A percentile compares a stretch with the other conserved stretches of the same genome.
Evolutionary conservation across 176 grass and related monocot genomes (phyloP).

Genomic region (Otatea glauca): DNA sequence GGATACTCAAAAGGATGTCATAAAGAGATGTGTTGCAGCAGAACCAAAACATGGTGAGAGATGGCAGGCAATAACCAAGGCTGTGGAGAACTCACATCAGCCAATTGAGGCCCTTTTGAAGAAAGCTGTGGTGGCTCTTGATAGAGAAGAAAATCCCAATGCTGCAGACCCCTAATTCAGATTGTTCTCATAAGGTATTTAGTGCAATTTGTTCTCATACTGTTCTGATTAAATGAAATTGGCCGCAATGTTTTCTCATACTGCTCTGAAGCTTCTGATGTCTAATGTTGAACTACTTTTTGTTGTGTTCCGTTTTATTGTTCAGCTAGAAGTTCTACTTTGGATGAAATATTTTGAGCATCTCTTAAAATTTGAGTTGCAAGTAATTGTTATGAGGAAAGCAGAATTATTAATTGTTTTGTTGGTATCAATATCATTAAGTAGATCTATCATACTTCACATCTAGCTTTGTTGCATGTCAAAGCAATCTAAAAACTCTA

Average conservation of each 20-base stretch:
- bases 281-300: background rate
- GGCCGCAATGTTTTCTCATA: background rate
- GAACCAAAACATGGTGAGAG: conserved; percentile 88
- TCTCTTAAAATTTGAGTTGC: background rate
- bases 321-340: conserved; percentile 13
- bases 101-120: conserved; percentile 73
- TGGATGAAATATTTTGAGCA: background rate
- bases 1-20: conserved; percentile 77
- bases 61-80: conserved; percentile 86
- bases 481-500: background rate
- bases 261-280: background rate
- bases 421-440: conserved; percentile 2
- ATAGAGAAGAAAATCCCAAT: conserved; percentile 73
- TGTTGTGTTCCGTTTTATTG: background rate
- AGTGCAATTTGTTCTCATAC: background rate
- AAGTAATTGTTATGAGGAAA: background rate
- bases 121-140: conserved; percentile 71
- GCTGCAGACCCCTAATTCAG: conserved; percentile 39
- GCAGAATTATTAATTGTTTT: background rate
- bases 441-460: background rate
- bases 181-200: conserved; percentile 32
- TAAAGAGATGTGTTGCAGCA: conserved; percentile 73
- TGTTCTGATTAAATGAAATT: background rate
- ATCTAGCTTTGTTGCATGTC: background rate
- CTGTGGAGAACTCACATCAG: conserved; percentile 85